Base-by-base conservation (phyloP, 2,329 filamentous ascomycete species). In the Plenodomus lindquistii region DNA sequence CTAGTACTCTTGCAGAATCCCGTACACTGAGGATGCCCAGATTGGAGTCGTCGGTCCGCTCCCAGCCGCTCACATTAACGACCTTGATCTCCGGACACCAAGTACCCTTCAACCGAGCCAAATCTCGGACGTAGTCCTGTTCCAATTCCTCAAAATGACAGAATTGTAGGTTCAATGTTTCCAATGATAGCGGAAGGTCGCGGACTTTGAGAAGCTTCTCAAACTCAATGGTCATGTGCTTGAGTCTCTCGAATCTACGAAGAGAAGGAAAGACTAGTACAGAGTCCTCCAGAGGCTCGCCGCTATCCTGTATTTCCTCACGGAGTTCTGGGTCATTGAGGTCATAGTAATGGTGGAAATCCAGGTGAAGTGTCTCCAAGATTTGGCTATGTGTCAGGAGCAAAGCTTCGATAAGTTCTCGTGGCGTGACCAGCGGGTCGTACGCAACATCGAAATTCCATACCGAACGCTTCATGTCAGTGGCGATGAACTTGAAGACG, bases 361-460 rank as follows among this genome's bases (percentile, higher is more conserved):
- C 37, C n/a, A 45, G 22, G n/a, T 44, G 21, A 15, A 48, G 16
- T 2, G 37, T 42, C 20, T 47, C 13, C 13, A 54, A 17, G 17
- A 2, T 54, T 9, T 36, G 19, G 1, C 27, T 27, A 10, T 54
- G 35, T 8, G 35, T 41, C 19, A 31, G 27, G 17, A 54, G 43
- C 21, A 51, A 20, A 22, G 47, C 48, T 4, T 29, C 44, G n/a
- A 42, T 24, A 10, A 54, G 15, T 20, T 54, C 44, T 35, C 16
- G 34, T 34, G 38, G 48, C 0, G 10, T 35, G 3, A 52, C 46
- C 13, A 45, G 35, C 3, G 46, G 46, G 15, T 45, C 11, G n/a
- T 36, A 20, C 1, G 11, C 42, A 6, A 45, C 37, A 31, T 39
- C 46, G 27, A 24, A 27, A 19, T 27, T 27, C 18, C 17, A 36